Conservation (phyloP, 305 asterid genomes). For the Solanum chacoense region DNA sequence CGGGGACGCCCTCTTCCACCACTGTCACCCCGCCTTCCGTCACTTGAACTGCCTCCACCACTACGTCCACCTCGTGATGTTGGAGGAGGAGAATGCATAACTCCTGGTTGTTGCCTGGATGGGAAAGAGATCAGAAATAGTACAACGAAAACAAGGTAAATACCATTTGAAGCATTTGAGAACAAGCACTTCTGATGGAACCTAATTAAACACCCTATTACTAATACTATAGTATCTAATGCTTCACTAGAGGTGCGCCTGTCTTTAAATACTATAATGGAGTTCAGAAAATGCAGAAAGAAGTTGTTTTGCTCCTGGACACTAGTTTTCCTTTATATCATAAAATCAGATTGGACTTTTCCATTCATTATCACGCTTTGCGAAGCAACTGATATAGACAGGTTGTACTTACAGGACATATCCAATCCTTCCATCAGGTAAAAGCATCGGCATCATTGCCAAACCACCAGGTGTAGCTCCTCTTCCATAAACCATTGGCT, state of each 20-base stretch:
- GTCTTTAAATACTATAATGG: not conserved
- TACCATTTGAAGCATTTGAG: not conserved
- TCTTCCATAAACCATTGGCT: slow-evolving; percentile 80
- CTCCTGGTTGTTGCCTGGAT: slow-evolving; percentile 82
- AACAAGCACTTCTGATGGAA: not conserved
- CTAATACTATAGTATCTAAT: not conserved
- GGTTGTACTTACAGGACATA: slow-evolving; percentile 77
- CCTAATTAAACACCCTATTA: not conserved
- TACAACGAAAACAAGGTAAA: not conserved
- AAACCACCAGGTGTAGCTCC: slow-evolving; percentile 71
- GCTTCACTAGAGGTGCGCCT: not conserved
- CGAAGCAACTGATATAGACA: not conserved
- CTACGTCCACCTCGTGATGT: slow-evolving; percentile 54
- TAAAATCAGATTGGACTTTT: not conserved
- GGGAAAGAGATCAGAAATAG: not conserved
- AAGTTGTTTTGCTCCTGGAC: not conserved
- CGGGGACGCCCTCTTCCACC: slow-evolving; percentile 48
- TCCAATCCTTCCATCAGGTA: slow-evolving; percentile 98
- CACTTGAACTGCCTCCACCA: slow-evolving; percentile 52
- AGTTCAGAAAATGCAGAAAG: not conserved
- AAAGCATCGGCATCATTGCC: slow-evolving; percentile 99
- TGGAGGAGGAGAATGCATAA: slow-evolving; percentile 43
- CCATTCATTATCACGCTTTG: not conserved
- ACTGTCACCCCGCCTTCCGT: slow-evolving; percentile 54
- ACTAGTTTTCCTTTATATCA: not conserved